Evolutionary conservation across 2,329 filamentous ascomycete species (phyloP), one percentile per base, ranked within the genome.

Genomic region (Monilinia polystroma): DNA sequence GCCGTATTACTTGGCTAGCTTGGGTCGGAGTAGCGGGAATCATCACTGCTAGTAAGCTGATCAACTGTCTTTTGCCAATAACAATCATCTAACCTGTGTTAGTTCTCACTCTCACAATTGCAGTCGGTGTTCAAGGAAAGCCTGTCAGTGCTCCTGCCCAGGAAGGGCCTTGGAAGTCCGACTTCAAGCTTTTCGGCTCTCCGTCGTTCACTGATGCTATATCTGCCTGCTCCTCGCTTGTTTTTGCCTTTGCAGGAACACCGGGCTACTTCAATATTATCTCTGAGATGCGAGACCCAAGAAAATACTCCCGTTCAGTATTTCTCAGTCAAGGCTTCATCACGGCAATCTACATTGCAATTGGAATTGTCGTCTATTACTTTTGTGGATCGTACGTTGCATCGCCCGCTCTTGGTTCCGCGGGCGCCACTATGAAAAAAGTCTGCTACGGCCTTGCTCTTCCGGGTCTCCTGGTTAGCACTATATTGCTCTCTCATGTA

Each of bases 251-350:
- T 8, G 83, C 85, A 0, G 85, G 83, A 23, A 87, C 85, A 0
- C 84, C 82, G 0, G 84, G 85, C 1, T 89, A 88, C 72, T 77
- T 89, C 1, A 85, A 86, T 5, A 84, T 90, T 67, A 89, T 89
- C 64, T 84, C 83, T 0, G 87, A 90, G 77, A 90, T 90, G 86
- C 79, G 78, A 53, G 79, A 81, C 41, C 86, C 87, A 0, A 79
- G 79, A 26, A 84, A 88, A 70, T 89, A 84, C 75, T 81, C 81
- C 68, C 88, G 87, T 74, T 82, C 87, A 0, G 79, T 89, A 0
- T 87, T 82, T 72, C 75, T 82, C 18, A 58, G 63, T 41, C 41
- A 49, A 35, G 29, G 53, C 14, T 51, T 65, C 18, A 51, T 65
- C 32, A 65, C 53, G 29, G 18, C 78, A 87, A 14, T 80, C 81